Percentiles rank a stretch among this genome's conserved stretches.
phyloP scores from a whole-genome alignment of 192 early-diverging fungal genomes.

The Entomortierella lignicola region DNA sequence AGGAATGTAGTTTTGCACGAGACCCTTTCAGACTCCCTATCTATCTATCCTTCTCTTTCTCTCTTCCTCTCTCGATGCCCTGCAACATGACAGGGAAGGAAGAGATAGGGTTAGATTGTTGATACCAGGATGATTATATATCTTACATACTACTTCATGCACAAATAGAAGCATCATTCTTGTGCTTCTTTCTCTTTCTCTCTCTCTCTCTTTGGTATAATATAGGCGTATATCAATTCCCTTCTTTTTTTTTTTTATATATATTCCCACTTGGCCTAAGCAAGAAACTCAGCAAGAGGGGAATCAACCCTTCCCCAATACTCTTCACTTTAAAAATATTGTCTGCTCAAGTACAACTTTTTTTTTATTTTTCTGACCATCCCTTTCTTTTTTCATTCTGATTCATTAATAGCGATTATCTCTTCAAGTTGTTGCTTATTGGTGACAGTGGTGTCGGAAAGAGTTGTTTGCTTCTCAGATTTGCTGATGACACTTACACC shows the following conservation, averaged over 20 bases:
- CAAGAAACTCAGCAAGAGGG: neutral
- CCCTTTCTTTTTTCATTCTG: neutral
- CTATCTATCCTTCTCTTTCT: too few species aligned
- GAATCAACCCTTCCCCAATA: neutral
- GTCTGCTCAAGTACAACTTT: neutral
- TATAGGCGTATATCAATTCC: too few species aligned
- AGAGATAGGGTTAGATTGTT: too few species aligned
- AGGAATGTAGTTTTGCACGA: too few species aligned
- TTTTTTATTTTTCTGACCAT: neutral
- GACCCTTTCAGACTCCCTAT: too few species aligned
- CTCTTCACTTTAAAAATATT: neutral
- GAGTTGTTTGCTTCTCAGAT: slow-evolving; percentile 95
- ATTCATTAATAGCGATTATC: slow-evolving; percentile 87
- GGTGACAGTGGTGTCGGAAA: slow-evolving; percentile 99
- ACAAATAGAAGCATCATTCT: too few species aligned
- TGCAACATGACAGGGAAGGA: too few species aligned
- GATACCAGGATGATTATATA: too few species aligned
- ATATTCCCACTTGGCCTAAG: slow-evolving; percentile 2
- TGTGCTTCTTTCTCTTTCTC: too few species aligned
- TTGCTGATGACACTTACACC: slow-evolving; percentile 99
- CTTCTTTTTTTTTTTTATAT: neutral
- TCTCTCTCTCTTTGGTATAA: too few species aligned
- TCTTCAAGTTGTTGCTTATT: slow-evolving; percentile 99
- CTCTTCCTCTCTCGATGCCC: too few species aligned
- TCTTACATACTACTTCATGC: too few species aligned